Evolutionary conservation across 2,329 filamentous ascomycete species (phyloP).

Genomic region (Aspergillus neoniger): DNA sequence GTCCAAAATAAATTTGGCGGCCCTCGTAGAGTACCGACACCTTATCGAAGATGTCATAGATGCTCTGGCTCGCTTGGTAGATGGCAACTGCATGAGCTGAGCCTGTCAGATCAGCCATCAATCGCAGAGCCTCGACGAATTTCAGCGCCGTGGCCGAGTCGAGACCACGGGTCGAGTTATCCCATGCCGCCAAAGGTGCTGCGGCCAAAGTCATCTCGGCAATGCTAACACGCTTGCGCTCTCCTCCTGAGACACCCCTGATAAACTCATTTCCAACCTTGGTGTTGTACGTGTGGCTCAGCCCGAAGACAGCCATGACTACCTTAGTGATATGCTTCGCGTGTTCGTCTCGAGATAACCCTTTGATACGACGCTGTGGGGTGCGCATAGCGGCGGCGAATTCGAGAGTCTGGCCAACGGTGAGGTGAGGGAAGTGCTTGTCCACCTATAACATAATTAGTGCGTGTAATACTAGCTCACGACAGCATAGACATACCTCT

Average conservation of each 20-base stretch:
- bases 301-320: slow-evolving; percentile 38
- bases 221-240: slow-evolving; percentile 60
- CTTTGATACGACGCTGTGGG: slow-evolving; percentile 27
- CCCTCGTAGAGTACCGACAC: slow-evolving; percentile 63
- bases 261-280: slow-evolving; percentile 55
- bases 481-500: slow-evolving; percentile 11
- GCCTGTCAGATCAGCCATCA: slow-evolving; percentile 45
- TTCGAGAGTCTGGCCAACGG: slow-evolving; percentile 72
- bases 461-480: slow-evolving; percentile 55
- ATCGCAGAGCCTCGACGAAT: slow-evolving; percentile 50
- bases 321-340: slow-evolving; percentile 30
- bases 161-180: slow-evolving; percentile 46
- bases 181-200: slow-evolving; percentile 42
- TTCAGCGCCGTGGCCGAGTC: slow-evolving; percentile 53
- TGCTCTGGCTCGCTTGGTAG: slow-evolving; percentile 15
- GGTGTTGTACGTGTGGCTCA: slow-evolving; percentile 48
- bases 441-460: slow-evolving; percentile 73
- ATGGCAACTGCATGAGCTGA: slow-evolving; percentile 52
- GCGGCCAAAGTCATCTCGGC: slow-evolving; percentile 50
- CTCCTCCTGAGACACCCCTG: slow-evolving; percentile 60
- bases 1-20: slow-evolving; percentile 50
- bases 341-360: neutral
- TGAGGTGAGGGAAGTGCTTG: slow-evolving; percentile 64
- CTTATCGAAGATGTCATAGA: slow-evolving; percentile 57
- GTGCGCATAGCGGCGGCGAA: slow-evolving; percentile 69